These are phyloP conservation scores for Epichloe aotearoae DNA, from an alignment of 2,329 filamentous ascomycete species.

Conservation along the genomic window DNA sequence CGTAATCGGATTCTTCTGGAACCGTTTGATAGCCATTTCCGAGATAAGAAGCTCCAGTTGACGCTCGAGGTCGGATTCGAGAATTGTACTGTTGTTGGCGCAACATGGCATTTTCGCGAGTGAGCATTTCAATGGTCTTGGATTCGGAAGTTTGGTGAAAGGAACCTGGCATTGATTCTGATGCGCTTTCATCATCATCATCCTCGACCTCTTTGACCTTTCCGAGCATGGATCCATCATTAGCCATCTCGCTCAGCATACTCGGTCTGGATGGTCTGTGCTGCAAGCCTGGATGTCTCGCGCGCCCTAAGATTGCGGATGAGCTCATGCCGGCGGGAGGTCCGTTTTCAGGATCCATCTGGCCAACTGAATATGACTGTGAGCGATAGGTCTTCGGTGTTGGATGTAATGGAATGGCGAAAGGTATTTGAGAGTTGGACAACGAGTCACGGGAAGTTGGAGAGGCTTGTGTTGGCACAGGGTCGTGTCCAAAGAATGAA, in stretches of 20 bases:
- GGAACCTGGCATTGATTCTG: slow-evolving; percentile 33
- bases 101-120: slow-evolving; percentile 49
- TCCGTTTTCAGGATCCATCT: slow-evolving; percentile 57
- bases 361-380: slow-evolving; percentile 91
- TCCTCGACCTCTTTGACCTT: slow-evolving; percentile 61
- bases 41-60: slow-evolving; percentile 40
- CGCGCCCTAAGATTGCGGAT: slow-evolving; percentile 37
- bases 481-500: slow-evolving; percentile 37
- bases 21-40: slow-evolving; percentile 46
- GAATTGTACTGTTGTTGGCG: slow-evolving; percentile 35
- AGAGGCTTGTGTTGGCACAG: slow-evolving; percentile 33
- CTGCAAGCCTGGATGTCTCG: slow-evolving; percentile 55
- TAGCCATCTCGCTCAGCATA: slow-evolving; percentile 61
- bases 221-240: slow-evolving; percentile 45
- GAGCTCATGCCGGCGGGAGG: slow-evolving; percentile 28
- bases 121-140: slow-evolving; percentile 49
- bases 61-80: slow-evolving; percentile 43
- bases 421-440: slow-evolving; percentile 58
- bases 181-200: slow-evolving; percentile 47
- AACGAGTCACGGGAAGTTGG: slow-evolving; percentile 38
- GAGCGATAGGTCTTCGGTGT: slow-evolving; percentile 89
- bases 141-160: slow-evolving; percentile 43
- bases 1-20: slow-evolving; percentile 54
- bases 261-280: slow-evolving; percentile 70
- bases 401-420: slow-evolving; percentile 76